A percentile compares a stretch with the other conserved stretches of the same genome.
Evolutionary conservation across 805 yeast species (phyloP).

Genomic region (Blastobotrys muscicola): DNA sequence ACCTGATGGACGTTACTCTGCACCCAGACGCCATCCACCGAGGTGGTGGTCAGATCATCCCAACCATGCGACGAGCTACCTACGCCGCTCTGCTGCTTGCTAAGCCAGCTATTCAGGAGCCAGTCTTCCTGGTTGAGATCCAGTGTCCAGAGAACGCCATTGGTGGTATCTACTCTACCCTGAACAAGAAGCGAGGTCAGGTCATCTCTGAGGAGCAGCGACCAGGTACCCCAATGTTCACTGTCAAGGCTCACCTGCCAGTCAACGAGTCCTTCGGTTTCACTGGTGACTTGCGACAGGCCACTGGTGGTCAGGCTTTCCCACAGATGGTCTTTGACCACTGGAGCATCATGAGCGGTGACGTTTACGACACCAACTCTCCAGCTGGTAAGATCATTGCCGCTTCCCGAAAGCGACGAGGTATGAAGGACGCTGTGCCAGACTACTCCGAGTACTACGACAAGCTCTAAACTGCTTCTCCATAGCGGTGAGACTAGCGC

Average conservation of each 20-base stretch:
- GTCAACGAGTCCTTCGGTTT: constrained; percentile 99
- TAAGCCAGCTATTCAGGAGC: constrained; percentile 97
- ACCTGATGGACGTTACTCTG: constrained; percentile 97
- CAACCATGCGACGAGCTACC: constrained; percentile 99
- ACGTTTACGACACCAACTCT: constrained; percentile 78
- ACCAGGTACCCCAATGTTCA: constrained; percentile 99
- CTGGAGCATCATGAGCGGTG: constrained; percentile 88
- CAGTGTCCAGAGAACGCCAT: constrained; percentile 99
- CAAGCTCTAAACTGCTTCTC: constrained; percentile 31
- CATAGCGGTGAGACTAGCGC: too few relatives aligned
- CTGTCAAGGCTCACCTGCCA: constrained; percentile 99
- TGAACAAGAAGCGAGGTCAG: constrained; percentile 98
- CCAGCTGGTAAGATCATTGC: constrained; percentile 58
- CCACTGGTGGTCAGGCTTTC: constrained; percentile 99
- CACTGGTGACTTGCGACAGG: constrained; percentile 99
- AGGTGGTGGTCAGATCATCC: constrained; percentile 99
- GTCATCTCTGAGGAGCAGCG: constrained; percentile 98
- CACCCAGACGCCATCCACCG: constrained; percentile 99
- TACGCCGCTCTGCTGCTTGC: constrained; percentile 97
- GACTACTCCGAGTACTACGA: constrained; percentile 81
- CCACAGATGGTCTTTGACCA: constrained; percentile 99
- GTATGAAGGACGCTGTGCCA: constrained; percentile 95
- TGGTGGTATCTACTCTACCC: constrained; percentile 99
- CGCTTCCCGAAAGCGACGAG: constrained; percentile 86
- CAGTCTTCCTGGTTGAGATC: constrained; percentile 97